Conservation (phyloP, 306 rosid species). For the Quercus mongolica region DNA sequence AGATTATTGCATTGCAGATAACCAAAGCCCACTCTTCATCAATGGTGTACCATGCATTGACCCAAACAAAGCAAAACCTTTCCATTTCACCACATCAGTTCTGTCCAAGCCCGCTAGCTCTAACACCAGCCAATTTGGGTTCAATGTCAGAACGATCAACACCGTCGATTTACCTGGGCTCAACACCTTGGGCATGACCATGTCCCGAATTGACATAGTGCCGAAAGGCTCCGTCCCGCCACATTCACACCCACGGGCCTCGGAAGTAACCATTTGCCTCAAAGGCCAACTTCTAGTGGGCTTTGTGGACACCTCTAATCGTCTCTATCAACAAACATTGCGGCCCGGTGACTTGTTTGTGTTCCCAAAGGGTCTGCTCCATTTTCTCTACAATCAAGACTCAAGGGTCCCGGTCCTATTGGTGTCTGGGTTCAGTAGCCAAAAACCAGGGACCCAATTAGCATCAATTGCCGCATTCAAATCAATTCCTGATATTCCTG, state of each 20-base stretch:
- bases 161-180: slow-evolving; percentile 58
- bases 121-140: slow-evolving; percentile 32
- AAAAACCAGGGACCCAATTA: slow-evolving; percentile 56
- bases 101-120: slow-evolving; percentile 48
- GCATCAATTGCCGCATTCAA: slow-evolving; percentile 46
- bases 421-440: slow-evolving; percentile 63
- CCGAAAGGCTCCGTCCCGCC: slow-evolving; percentile 37
- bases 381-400: slow-evolving; percentile 50
- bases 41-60: slow-evolving; percentile 68
- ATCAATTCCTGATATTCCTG: slow-evolving; percentile 36
- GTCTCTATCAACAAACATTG: slow-evolving; percentile 26
- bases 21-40: slow-evolving; percentile 26
- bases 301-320: slow-evolving; percentile 48
- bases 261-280: slow-evolving; percentile 43
- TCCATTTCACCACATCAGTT: slow-evolving; percentile 54
- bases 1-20: slow-evolving; percentile 73
- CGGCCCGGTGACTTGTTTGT: slow-evolving; percentile 64
- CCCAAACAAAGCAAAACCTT: slow-evolving; percentile 36
- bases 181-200: slow-evolving; percentile 63
- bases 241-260: slow-evolving; percentile 70
- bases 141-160: slow-evolving; percentile 38
- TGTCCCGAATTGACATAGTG: slow-evolving; percentile 51
- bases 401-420: slow-evolving; percentile 28
- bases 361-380: slow-evolving; percentile 58
- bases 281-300: slow-evolving; percentile 54